Base-by-base conservation (phyloP, 2,329 filamentous ascomycete genomes). In the Trichophyton simii region DNA sequence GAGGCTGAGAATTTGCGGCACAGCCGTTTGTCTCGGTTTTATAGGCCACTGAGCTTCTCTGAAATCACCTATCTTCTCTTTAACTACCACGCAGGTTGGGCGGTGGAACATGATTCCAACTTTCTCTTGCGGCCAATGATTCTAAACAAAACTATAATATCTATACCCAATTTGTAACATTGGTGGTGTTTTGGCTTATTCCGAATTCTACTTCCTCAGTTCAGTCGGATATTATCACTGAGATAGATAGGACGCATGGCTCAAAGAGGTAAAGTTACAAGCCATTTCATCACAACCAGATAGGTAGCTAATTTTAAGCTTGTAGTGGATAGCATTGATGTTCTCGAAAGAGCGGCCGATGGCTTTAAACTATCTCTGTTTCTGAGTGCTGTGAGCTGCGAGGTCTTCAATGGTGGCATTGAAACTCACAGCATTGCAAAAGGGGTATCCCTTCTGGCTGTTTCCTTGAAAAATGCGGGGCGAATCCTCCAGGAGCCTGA, bases 391-490 rank as follows among this genome's bases (percentile, higher is more conserved):
- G 72, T 76, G n/a, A 72, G 70, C 57, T 73, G 72, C 62, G 73
- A 75, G 64, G 69, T 76, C 34, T 71, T 72, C 5, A 71, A 70
- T 62, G 72, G 71, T 4, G 71, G 72, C 15, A 67, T 73, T 57
- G 74, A 76, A 61, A 73, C 76, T 52, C 73, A 76, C 60, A 72
- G 69, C 62, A 76, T 77, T 58, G 73, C 74, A 11, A 76, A 75
- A 61, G 70, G 70, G 11, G 69, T 77, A 15, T 74, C 75, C 15
- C 68, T 76, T 6, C 77, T 75, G 59, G 70, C 74, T 4, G 65
- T 72, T 55, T 70, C 70, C 22, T 69, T 77, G 46, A 77, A 77
- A 64, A 72, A 75, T 61, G 67, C 71, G 7, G 71, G 70, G 20
- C 68, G 69, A 36, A 69, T 65, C 6, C 65, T 77, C 18, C 70